phyloP scores from a whole-genome alignment of 768 basidiomycete species.

The Mycena belliarum region DNA sequence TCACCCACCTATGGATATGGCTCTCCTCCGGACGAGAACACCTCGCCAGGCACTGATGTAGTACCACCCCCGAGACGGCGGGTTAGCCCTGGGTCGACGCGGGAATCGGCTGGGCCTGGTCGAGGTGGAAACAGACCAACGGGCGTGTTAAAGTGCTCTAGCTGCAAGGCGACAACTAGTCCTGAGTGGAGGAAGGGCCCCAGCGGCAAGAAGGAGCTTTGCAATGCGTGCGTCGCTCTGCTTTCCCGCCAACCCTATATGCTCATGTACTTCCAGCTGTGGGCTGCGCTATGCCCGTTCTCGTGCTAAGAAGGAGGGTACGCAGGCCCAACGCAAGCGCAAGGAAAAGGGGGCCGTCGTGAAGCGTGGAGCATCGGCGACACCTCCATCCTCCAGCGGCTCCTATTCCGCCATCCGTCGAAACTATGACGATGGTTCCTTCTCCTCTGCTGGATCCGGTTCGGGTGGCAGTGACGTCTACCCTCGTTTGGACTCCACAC shows the following conservation, averaged over 20 bases:
- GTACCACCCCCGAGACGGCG: conserved; percentile 61
- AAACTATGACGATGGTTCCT: conserved; percentile 49
- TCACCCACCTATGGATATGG: conserved; percentile 41
- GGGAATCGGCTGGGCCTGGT: conserved; percentile 48
- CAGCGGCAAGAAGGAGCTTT: conserved; percentile 87
- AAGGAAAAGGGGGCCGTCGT: conserved; percentile 55
- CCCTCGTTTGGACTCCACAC: conserved; percentile 49
- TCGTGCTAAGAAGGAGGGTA: conserved; percentile 85
- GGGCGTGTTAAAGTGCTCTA: conserved; percentile 73
- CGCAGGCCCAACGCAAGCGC: conserved; percentile 54
- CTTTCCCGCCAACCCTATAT: conserved; percentile 9
- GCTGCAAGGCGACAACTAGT: conserved; percentile 79
- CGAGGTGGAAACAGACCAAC: conserved; percentile 65
- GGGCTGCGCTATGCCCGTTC: conserved; percentile 86
- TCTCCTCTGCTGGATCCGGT: conserved; percentile 55
- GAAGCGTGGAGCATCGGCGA: conserved; percentile 44
- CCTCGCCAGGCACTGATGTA: conserved; percentile 36
- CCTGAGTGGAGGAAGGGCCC: conserved; percentile 94
- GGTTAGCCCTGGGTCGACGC: conserved; percentile 52
- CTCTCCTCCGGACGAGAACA: conserved; percentile 34
- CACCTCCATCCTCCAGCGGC: conserved; percentile 33
- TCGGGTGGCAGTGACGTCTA: conserved; percentile 57
- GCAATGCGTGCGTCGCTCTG: conserved; percentile 75
- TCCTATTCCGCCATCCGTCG: conserved; percentile 50
- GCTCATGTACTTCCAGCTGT: conserved; percentile 48